A percentile compares a stretch with the other conserved stretches of the same genome.
Conservation (phyloP, 2,329 filamentous ascomycete genomes). For the Penicillium sp. region DNA sequence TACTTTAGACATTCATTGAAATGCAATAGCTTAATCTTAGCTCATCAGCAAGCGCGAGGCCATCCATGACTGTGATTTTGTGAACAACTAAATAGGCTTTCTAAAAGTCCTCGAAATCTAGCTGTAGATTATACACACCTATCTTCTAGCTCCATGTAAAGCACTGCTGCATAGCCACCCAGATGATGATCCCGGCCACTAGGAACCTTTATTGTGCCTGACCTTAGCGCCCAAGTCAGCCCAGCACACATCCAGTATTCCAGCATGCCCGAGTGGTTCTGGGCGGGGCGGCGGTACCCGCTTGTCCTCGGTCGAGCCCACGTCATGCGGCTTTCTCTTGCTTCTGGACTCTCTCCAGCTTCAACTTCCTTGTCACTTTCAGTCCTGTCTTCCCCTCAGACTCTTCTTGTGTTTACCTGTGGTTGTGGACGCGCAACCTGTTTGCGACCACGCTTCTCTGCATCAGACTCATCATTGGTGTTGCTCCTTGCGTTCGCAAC, state of each 20-base stretch:
- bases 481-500: constrained; percentile 3
- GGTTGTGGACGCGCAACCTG: not conserved
- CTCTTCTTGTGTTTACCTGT: not conserved
- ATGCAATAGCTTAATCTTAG: too few species aligned
- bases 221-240: not conserved
- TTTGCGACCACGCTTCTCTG: not conserved
- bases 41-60: too few species aligned
- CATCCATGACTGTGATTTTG: too few species aligned
- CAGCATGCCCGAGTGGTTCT: not conserved
- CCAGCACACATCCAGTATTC: not conserved
- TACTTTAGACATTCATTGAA: too few species aligned
- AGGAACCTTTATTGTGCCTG: not conserved
- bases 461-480: not conserved
- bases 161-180: not conserved
- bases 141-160: not conserved
- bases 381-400: not conserved
- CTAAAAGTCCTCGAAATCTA: not conserved
- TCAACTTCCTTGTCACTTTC: not conserved
- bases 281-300: constrained; percentile 4
- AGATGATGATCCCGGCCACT: not conserved
- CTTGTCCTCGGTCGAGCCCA: constrained; percentile 12
- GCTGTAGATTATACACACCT: not conserved
- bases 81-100: not conserved
- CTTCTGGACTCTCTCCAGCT: constrained; percentile 5
- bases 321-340: constrained; percentile 16